phyloP scores from a whole-genome alignment of 805 yeast species.

The Ogataea naganishii region DNA sequence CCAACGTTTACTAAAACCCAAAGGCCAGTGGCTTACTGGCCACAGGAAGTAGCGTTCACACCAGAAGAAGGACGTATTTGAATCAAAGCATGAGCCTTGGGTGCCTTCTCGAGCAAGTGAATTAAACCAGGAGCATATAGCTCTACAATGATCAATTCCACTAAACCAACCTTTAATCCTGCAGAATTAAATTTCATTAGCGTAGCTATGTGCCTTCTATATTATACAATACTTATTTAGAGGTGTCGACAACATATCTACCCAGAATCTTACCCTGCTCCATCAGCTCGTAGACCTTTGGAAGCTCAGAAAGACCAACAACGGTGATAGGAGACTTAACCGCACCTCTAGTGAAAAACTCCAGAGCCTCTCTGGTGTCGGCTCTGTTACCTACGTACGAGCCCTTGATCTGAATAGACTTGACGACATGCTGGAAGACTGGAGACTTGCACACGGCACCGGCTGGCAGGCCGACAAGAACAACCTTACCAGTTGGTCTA shows the following conservation, averaged over 20 bases:
- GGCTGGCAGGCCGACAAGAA: conserved; percentile 66
- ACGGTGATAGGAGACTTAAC: conserved; percentile 60
- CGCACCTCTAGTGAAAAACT: conserved; percentile 60
- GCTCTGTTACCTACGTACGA: conserved; percentile 87
- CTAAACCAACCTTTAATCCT: too few species aligned
- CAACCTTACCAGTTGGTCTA: conserved; percentile 53
- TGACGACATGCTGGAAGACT: conserved; percentile 68
- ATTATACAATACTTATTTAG: conserved; percentile 45
- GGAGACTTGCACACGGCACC: conserved; percentile 63
- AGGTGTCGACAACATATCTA: conserved; percentile 79
- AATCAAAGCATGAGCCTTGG: too few species aligned
- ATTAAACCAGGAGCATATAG: too few species aligned
- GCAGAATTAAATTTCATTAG: too few species aligned
- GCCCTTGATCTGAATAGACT: conserved; percentile 64
- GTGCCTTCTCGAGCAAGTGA: too few species aligned
- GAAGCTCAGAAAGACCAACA: conserved; percentile 66
- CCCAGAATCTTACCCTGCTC: conserved; percentile 80
- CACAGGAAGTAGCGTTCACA: too few species aligned
- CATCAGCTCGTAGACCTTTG: conserved; percentile 67
- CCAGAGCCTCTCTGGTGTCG: conserved; percentile 72
- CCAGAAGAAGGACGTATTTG: too few species aligned
- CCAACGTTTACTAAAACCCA: too few species aligned
- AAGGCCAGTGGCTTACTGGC: too few species aligned
- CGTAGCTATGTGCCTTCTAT: too few species aligned
- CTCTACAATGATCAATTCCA: too few species aligned